Percentiles rank a stretch among this genome's conserved stretches.
phyloP scores from a whole-genome alignment of 352 stramenopile genomes.

The Pythium insidiosum region DNA sequence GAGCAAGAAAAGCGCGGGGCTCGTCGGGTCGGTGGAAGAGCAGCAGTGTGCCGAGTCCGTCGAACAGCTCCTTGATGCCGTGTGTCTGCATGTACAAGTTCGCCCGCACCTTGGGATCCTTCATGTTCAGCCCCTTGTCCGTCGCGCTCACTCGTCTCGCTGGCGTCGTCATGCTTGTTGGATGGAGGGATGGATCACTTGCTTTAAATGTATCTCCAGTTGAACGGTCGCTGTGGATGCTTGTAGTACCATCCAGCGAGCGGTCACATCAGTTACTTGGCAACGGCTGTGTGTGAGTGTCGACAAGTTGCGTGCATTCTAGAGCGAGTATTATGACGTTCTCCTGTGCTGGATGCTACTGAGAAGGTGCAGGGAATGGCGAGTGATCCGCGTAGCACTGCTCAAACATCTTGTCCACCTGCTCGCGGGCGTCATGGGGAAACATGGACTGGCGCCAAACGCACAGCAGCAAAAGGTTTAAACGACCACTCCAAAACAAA shows the following conservation, averaged over 20 bases:
- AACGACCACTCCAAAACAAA: not conserved
- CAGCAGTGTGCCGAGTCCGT: constrained; percentile 47
- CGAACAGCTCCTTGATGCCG: constrained; percentile 61
- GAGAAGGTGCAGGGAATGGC: too few relatives aligned
- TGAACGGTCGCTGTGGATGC: too few relatives aligned
- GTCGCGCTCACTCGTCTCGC: constrained; percentile 1
- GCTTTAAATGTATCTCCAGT: not conserved
- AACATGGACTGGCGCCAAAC: constrained; percentile 64
- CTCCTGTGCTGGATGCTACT: too few relatives aligned
- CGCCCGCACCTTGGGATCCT: constrained; percentile 55
- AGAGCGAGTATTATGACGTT: too few relatives aligned
- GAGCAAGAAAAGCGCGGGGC: constrained; percentile 47
- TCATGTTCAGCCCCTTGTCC: constrained; percentile 30
- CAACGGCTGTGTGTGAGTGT: not conserved
- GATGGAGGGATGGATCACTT: not conserved
- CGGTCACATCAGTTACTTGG: not conserved
- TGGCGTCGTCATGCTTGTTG: not conserved
- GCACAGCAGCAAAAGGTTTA: not conserved
- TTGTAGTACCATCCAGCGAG: too few relatives aligned
- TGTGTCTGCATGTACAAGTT: constrained; percentile 59
- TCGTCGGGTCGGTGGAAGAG: constrained; percentile 57
- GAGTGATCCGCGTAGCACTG: constrained; percentile 66
- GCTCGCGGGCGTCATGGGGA: constrained; percentile 38
- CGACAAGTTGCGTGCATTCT: constrained; percentile 6
- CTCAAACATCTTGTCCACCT: constrained; percentile 78